Evolutionary conservation across 2,329 filamentous ascomycete species (phyloP), one percentile per base, ranked within the genome.

Genomic region (Colletotrichum sp.): DNA sequence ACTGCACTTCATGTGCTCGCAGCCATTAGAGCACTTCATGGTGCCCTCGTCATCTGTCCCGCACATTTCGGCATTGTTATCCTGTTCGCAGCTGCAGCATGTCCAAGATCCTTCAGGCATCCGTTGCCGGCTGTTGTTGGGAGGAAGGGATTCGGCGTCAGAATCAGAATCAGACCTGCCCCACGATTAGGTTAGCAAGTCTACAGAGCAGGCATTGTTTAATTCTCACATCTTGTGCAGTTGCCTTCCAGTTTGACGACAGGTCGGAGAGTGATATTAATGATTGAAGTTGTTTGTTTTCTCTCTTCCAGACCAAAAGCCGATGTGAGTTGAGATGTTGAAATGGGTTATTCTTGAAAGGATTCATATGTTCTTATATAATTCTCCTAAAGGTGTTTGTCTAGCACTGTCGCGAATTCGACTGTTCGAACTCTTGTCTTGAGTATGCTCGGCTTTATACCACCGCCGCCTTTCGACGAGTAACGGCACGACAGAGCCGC

Each of bases 51-150:
- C 7, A 21, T 70, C 66, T 30, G 32, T 70, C 15, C 74, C 71
- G 21, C 65, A 74, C 7, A 74, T 28, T 16, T 49, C 71, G 34
- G 36, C 60, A n/a, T 74, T 73, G 24, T 74, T 73, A 5, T 24
- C 63, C 64, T 65, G 34, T 10, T 34, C 21, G 8, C 71, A 74
- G 9, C 60, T 13, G n/a, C 59, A 74, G 26, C 65, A 70, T 24
- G 65, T 60, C 59, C 71, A 74, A 10, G 71, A 74, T 7, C 59
- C 74, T 5, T 65, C 44, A 12, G 65, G 57, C 65, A 76, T 70
- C 7, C 32, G 60, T 18, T 36, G 36, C 18, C n/a, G 12, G 5
- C 12, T 39, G 13, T 8, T 21, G 16, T 57, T 15, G 6, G 63
- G 63, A 34, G 55, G 63, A 9, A 72, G 63, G 9, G 59, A 34